These are phyloP conservation scores for Fusarium sp. DNA, from an alignment of 2,329 filamentous ascomycete species.

Conservation along the genomic window DNA sequence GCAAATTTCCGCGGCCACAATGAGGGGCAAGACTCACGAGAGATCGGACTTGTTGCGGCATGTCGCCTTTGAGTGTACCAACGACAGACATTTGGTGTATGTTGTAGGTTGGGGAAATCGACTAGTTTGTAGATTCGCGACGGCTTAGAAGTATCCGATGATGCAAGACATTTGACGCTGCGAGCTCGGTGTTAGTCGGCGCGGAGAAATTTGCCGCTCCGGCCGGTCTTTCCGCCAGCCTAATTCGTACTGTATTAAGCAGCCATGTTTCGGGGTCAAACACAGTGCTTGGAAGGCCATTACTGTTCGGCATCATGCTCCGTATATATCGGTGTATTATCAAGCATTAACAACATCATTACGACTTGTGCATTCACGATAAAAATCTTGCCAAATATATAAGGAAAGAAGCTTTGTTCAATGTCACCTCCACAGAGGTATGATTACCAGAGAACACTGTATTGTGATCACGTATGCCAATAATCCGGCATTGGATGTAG, in stretches of 20 bases:
- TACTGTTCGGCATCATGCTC: background rate
- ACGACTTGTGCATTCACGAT: background rate
- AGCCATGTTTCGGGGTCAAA: rapidly evolving
- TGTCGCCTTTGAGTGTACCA: slow-evolving; percentile 61
- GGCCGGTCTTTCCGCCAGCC: slow-evolving; percentile 24
- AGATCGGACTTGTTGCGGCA: slow-evolving; percentile 68
- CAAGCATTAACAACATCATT: background rate
- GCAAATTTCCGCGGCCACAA: slow-evolving; percentile 21
- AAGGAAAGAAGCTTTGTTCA: rapidly evolving
- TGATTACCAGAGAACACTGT: background rate
- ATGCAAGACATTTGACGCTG: slow-evolving; percentile 46
- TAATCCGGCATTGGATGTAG: no score
- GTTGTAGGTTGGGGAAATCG: slow-evolving; percentile 34
- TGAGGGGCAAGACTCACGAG: slow-evolving; percentile 57
- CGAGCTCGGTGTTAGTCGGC: slow-evolving; percentile 51
- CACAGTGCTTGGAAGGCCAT: slow-evolving; percentile 7
- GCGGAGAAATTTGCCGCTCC: slow-evolving; percentile 51
- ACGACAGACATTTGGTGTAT: slow-evolving; percentile 56
- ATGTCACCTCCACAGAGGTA: no score
- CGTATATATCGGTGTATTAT: slow-evolving; percentile 22
- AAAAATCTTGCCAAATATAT: background rate
- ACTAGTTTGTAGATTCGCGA: slow-evolving; percentile 36
- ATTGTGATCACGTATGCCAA: background rate
- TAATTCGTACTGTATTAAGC: background rate
- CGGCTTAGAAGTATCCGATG: slow-evolving; percentile 38